Conservation (phyloP, 345 rosid genomes). For the Xanthoceras sorbifolium region DNA sequence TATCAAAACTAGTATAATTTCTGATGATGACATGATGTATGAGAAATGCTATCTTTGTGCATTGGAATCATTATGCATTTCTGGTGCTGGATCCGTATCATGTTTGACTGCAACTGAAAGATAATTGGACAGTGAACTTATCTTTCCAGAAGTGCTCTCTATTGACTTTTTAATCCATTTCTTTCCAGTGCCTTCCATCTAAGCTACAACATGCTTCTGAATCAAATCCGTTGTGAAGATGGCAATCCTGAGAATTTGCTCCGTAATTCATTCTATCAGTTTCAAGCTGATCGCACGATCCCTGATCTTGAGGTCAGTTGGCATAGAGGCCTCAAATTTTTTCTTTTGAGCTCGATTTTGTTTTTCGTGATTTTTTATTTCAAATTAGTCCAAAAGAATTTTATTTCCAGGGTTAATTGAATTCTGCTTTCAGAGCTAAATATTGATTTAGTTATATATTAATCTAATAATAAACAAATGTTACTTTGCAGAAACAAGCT, state of each 20-base stretch:
- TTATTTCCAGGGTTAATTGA: neutral
- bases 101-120: neutral
- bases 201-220: constrained; percentile 97
- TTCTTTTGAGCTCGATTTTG: neutral
- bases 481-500: constrained; percentile 66
- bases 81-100: neutral
- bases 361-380: neutral
- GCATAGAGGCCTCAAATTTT: neutral
- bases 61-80: neutral
- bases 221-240: constrained; percentile 94
- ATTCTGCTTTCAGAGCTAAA: neutral
- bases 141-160: constrained; percentile 2
- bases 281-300: constrained; percentile 91
- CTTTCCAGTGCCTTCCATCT: constrained; percentile 88
- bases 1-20: neutral
- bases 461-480: constrained; percentile 22
- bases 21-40: neutral
- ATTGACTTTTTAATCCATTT: constrained; percentile 26
- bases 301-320: constrained; percentile 82
- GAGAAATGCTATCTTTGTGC: neutral
- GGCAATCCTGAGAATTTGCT: constrained; percentile 96
- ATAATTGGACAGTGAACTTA: neutral
- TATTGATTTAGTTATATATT: constrained; percentile 1
- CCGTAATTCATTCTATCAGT: constrained; percentile 95
- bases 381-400: neutral